Percentiles rank a stretch among this genome's conserved stretches.
Conservation (phyloP, 768 basidiomycete genomes). For the Megacollybia marginata region DNA sequence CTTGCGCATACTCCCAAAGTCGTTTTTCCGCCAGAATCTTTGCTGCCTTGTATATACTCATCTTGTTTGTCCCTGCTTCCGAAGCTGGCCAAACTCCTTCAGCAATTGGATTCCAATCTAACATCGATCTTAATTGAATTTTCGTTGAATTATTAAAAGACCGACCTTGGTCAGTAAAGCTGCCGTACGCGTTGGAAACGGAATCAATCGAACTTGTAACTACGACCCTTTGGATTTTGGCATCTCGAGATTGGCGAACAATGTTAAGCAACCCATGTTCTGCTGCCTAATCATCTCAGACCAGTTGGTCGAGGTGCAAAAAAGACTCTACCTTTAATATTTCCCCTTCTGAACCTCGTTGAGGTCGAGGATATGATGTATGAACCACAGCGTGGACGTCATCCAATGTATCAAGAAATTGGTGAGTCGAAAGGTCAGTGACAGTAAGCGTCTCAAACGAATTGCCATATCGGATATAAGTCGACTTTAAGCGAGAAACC, state of each 20-base stretch:
- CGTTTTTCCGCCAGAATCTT: conserved; percentile 19
- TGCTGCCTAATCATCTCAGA: conserved; percentile 7
- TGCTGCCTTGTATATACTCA: conserved; percentile 11
- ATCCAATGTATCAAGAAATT: conserved; percentile 34
- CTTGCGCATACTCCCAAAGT: conserved; percentile 15
- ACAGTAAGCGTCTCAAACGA: conserved; percentile 4
- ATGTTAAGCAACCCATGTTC: conserved; percentile 18
- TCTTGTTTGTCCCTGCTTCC: conserved; percentile 11
- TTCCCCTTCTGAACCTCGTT: neutral
- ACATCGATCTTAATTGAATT: neutral
- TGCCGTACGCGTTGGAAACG: conserved; percentile 1
- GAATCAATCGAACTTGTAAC: conserved; percentile 14
- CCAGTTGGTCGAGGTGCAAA: neutral
- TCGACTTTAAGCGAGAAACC: neutral
- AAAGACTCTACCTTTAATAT: neutral
- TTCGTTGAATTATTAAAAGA: neutral
- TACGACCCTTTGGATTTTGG: conserved; percentile 13
- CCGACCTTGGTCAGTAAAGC: conserved; percentile 10
- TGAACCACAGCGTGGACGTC: conserved; percentile 32
- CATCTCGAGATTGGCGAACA: conserved; percentile 14
- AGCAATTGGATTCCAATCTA: neutral
- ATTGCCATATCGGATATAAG: conserved; percentile 3
- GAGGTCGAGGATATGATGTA: conserved; percentile 16
- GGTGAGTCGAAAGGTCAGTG: conserved; percentile 3
- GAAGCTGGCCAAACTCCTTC: conserved; percentile 14